Conservation (phyloP, 805 yeast genomes). For the Grigorovia jiainica region DNA sequence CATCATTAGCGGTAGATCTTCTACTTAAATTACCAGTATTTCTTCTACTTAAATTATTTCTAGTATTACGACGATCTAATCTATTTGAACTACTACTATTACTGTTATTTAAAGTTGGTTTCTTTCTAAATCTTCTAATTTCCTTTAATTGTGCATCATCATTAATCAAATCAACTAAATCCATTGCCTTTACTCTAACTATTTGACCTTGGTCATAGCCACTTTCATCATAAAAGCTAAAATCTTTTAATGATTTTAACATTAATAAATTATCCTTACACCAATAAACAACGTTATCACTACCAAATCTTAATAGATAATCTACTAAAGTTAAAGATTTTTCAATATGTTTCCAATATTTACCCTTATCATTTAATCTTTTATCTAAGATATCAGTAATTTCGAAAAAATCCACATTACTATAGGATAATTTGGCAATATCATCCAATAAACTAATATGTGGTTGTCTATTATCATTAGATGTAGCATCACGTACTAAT, state of each 20-base stretch:
- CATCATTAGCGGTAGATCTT: slow-evolving; percentile 34
- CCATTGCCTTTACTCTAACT: slow-evolving; percentile 83
- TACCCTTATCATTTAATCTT: slow-evolving; percentile 89
- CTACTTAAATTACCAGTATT: not conserved
- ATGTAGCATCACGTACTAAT: slow-evolving; percentile 83
- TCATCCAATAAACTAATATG: slow-evolving; percentile 74
- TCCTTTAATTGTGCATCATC: slow-evolving; percentile 73
- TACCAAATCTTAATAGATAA: slow-evolving; percentile 74
- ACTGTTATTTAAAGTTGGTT: slow-evolving; percentile 25
- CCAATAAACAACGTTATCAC: slow-evolving; percentile 88
- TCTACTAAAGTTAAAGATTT: slow-evolving; percentile 86
- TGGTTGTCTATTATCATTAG: slow-evolving; percentile 84
- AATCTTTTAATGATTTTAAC: slow-evolving; percentile 84
- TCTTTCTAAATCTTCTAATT: slow-evolving; percentile 43
- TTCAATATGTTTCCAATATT: slow-evolving; percentile 94
- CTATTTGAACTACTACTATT: not conserved
- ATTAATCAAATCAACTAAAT: slow-evolving; percentile 64
- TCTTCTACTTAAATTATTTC: not conserved
- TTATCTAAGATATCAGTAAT: slow-evolving; percentile 91
- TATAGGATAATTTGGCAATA: slow-evolving; percentile 64
- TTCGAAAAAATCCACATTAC: slow-evolving; percentile 66
- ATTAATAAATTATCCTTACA: slow-evolving; percentile 79
- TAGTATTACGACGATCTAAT: not conserved
- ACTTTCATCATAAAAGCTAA: slow-evolving; percentile 67
- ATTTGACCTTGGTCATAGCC: slow-evolving; percentile 83